phyloP scores from a whole-genome alignment of 371 early-diverging fungal genomes.

The Mortierella sp. region DNA sequence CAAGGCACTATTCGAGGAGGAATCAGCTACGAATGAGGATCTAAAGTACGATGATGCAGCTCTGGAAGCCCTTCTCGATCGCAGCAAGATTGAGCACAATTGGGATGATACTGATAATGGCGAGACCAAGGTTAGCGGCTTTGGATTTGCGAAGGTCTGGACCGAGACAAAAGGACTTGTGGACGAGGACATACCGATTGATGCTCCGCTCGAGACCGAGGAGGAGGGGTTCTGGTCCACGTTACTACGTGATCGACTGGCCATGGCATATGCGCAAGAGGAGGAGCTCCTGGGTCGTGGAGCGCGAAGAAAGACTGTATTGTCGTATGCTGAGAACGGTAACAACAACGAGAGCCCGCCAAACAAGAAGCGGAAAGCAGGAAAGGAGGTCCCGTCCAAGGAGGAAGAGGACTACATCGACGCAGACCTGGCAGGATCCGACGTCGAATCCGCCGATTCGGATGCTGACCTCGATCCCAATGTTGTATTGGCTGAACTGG shows the following conservation, averaged over 20 bases:
- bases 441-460: slow-evolving; percentile 30
- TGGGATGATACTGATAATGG: slow-evolving; percentile 34
- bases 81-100: slow-evolving; percentile 56
- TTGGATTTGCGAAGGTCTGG: slow-evolving; percentile 57
- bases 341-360: slow-evolving; percentile 34
- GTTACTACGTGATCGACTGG: slow-evolving; percentile 40
- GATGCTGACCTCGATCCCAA: slow-evolving; percentile 33
- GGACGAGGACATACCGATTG: slow-evolving; percentile 53
- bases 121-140: slow-evolving; percentile 48
- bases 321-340: slow-evolving; percentile 53
- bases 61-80: slow-evolving; percentile 76
- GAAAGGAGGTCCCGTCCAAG: slow-evolving; percentile 42
- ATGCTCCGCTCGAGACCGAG: slow-evolving; percentile 38
- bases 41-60: slow-evolving; percentile 68
- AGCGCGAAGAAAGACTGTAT: slow-evolving; percentile 47
- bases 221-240: slow-evolving; percentile 54
- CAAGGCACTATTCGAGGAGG: slow-evolving; percentile 77
- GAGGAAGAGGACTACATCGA: slow-evolving; percentile 46
- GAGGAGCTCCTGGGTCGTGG: slow-evolving; percentile 49
- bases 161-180: slow-evolving; percentile 49
- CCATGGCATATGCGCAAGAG: slow-evolving; percentile 41
- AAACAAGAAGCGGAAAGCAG: slow-evolving; percentile 51
- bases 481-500: slow-evolving; percentile 30
- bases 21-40: slow-evolving; percentile 57
- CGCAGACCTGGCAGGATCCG: slow-evolving; percentile 32